A percentile compares a stretch with the other conserved stretches of the same genome.
These are phyloP conservation scores for Triticum monococcum DNA, from an alignment of 176 grass and related monocot genomes.

Conservation along the genomic window DNA sequence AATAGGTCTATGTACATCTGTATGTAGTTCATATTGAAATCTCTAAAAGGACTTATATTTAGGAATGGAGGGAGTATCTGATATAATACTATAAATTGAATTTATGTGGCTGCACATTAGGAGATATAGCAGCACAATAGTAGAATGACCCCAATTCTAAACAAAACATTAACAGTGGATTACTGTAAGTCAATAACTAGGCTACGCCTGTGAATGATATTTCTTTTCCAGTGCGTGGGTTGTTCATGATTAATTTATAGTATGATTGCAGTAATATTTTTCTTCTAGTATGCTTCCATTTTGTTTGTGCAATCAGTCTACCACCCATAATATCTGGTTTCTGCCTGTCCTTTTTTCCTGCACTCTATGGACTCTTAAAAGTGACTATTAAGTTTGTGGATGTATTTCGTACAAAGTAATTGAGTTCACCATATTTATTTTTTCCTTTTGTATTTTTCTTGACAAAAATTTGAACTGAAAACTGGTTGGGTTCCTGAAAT, in stretches of 20 bases:
- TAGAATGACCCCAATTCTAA: background rate
- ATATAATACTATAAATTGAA: background rate
- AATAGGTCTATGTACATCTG: too few relatives aligned
- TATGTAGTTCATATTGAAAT: too few relatives aligned
- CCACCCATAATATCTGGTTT: background rate
- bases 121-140: background rate
- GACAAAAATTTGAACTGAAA: background rate
- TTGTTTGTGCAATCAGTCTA: background rate
- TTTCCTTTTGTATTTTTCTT: background rate
- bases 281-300: background rate
- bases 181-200: background rate
- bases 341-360: background rate
- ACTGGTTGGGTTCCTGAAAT: background rate
- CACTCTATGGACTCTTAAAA: background rate
- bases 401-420: background rate
- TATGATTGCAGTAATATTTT: background rate
- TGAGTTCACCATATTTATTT: background rate
- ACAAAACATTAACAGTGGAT: background rate
- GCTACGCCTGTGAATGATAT: background rate
- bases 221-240: background rate
- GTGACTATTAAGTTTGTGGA: background rate
- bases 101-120: background rate
- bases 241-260: background rate
- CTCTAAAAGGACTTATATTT: too few relatives aligned
- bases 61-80: background rate